Base-by-base conservation (phyloP, 805 yeast species). In the Yueomyces sp. region DNA sequence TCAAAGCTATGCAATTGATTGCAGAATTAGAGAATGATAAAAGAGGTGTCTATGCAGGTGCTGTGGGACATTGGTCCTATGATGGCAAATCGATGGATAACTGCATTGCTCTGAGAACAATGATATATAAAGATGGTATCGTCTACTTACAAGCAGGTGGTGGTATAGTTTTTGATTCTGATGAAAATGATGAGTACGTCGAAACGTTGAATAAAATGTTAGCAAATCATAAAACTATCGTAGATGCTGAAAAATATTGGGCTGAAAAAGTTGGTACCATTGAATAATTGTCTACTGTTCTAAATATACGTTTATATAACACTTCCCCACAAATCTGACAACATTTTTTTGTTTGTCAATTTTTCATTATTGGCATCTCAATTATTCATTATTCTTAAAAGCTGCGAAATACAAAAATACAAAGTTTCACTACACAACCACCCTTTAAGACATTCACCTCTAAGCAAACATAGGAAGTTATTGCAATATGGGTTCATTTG, bases 81-180 rank as follows among this genome's bases (percentile, higher is more conserved):
- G 95, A 87, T 56, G 86, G 90, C n/a, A 77, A 76, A 53, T 74
- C 86, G 30, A 90, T 92, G 97, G 94, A 92, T 59, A 92, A 97
- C 1, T 92, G 98, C 66, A 92, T 92, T 60, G 98, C 98, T 0
- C 69, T 92, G 54, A 77, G 99, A 66, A 92, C 99, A 0, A 90
- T 92, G 98, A 87, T 92, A 39, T 81, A 76, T 59, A 92, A 92
- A 59, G 85, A 90, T 52, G 90, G 88, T 28, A 70, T 76, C 42
- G 96, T 96, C 0, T 90, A 87, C 56, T 70, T 92, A 53, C 99
- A 92, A 69, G 97, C 98, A 2, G 96, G 99, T 50, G 99, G 99
- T 45, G 99, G 99, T 47, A 92, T 92, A 60, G 98, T 92, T 28
- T 81, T 70, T 60, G 98, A 92, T 61, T 82, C 94, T 49, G 96